Conservation (phyloP, 2,329 filamentous ascomycete genomes). For the Cercospora beticola region DNA sequence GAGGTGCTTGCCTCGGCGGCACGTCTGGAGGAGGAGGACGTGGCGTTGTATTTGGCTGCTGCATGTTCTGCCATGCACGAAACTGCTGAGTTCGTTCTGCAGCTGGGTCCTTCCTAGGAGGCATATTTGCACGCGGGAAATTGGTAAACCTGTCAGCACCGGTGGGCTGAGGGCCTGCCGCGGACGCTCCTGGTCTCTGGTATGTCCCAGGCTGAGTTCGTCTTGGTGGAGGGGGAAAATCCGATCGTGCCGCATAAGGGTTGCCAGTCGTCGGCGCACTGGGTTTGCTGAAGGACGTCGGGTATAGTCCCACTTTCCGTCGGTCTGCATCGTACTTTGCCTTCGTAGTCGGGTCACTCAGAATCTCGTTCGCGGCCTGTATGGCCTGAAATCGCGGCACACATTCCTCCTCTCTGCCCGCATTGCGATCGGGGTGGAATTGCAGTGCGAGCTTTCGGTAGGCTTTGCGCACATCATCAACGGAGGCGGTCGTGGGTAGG, state of each 20-base stretch:
- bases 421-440: slow-evolving; percentile 87
- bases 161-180: slow-evolving; percentile 32
- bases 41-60: slow-evolving; percentile 37
- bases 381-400: slow-evolving; percentile 83
- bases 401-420: slow-evolving; percentile 74
- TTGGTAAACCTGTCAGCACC: slow-evolving; percentile 49
- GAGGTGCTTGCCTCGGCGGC: slow-evolving; percentile 23
- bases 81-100: slow-evolving; percentile 47
- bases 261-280: slow-evolving; percentile 36
- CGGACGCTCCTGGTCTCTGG: slow-evolving; percentile 30
- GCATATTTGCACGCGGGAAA: slow-evolving; percentile 39
- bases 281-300: slow-evolving; percentile 22
- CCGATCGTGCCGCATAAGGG: slow-evolving; percentile 42
- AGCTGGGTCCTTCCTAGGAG: slow-evolving; percentile 40
- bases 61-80: slow-evolving; percentile 53
- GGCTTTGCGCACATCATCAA: slow-evolving; percentile 78
- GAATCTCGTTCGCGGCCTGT: slow-evolving; percentile 79
- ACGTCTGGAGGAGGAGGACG: slow-evolving; percentile 25
- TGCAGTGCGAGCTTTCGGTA: slow-evolving; percentile 82
- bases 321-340: slow-evolving; percentile 63
- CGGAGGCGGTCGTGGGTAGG: slow-evolving; percentile 64
- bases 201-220: slow-evolving; percentile 44
- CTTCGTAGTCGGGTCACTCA: slow-evolving; percentile 60
- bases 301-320: slow-evolving; percentile 48
- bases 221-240: slow-evolving; percentile 46